Evolutionary conservation across 768 basidiomycete genomes (phyloP).

Genomic region (Boletus coccyginus): DNA sequence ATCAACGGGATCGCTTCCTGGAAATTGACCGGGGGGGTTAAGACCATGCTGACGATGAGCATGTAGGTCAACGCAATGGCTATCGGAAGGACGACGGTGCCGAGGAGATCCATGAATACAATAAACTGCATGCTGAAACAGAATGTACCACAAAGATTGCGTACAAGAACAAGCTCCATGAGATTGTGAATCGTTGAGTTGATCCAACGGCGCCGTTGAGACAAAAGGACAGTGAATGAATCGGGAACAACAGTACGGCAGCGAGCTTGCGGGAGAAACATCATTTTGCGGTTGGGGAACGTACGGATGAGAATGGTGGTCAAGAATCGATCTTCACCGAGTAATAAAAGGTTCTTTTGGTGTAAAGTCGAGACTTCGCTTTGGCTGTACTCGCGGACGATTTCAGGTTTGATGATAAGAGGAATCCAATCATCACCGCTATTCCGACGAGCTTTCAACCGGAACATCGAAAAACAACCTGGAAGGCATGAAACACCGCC

Average conservation of each 20-base stretch:
- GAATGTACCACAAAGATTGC: conserved; percentile 97
- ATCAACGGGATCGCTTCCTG: conserved; percentile 92
- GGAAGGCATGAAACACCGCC: conserved; percentile 99
- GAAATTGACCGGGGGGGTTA: conserved; percentile 81
- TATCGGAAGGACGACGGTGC: conserved; percentile 89
- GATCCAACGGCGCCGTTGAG: conserved; percentile 98
- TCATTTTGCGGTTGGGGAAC: conserved; percentile 99
- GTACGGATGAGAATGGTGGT: conserved; percentile 95
- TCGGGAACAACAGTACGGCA: conserved; percentile 97
- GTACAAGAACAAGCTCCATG: conserved; percentile 97
- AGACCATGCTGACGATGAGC: conserved; percentile 76
- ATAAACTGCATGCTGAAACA: conserved; percentile 99
- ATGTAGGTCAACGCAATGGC: conserved; percentile 90
- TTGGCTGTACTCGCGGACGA: conserved; percentile 96
- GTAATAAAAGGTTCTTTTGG: conserved; percentile 93
- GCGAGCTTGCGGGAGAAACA: conserved; percentile 95
- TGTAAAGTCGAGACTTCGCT: conserved; percentile 91
- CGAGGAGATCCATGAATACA: conserved; percentile 94
- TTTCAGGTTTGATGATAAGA: conserved; percentile 93
- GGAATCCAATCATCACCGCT: conserved; percentile 97
- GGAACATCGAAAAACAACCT: conserved; percentile 99
- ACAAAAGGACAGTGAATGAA: conserved; percentile 88
- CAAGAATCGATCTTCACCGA: conserved; percentile 98
- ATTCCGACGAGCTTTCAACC: conserved; percentile 87
- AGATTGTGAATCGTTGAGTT: conserved; percentile 99